A percentile compares a stretch with the other conserved stretches of the same genome.
phyloP scores from a whole-genome alignment of 169 alveolate species.

The Cryptosporidium meleagridis region DNA sequence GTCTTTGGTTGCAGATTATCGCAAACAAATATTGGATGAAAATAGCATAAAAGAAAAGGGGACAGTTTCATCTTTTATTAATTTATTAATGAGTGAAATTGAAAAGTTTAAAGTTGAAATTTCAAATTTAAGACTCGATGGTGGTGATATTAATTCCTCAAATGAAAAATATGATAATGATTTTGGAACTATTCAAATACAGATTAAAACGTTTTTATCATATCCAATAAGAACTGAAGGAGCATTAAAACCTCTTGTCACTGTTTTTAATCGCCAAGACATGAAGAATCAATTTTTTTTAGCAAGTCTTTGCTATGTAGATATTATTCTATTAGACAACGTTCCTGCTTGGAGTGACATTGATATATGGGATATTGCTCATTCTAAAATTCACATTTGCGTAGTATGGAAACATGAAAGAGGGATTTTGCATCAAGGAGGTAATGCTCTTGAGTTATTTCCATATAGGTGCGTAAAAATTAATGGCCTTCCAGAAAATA shows the following conservation, averaged over 20 bases:
- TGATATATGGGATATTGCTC: conserved; percentile 63
- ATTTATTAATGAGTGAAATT: conserved; percentile 15
- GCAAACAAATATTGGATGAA: conserved; percentile 24
- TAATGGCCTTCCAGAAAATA: conserved; percentile 33
- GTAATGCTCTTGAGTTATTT: conserved; percentile 40
- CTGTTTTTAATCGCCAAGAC: conserved; percentile 26
- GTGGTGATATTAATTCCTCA: not conserved
- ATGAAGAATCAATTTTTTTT: conserved; percentile 27
- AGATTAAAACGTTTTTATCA: conserved; percentile 52
- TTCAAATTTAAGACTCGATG: not conserved
- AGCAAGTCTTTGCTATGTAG: conserved; percentile 42
- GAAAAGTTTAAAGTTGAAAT: not conserved
- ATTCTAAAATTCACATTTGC: conserved; percentile 63
- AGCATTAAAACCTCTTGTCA: conserved; percentile 37
- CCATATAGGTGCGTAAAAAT: conserved; percentile 50
- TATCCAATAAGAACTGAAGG: conserved; percentile 51
- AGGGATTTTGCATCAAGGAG: conserved; percentile 27
- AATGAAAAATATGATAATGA: not conserved
- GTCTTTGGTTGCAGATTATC: not conserved
- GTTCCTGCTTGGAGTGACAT: conserved; percentile 72
- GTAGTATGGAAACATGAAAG: conserved; percentile 65
- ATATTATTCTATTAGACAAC: conserved; percentile 28
- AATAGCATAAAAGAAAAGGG: not conserved
- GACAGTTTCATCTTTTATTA: not conserved
- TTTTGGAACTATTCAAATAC: conserved; percentile 49